Percentiles rank a stretch among this genome's conserved stretches.
Conservation (phyloP, 129 eudicot species). For the Saposhnikovia divaricata region DNA sequence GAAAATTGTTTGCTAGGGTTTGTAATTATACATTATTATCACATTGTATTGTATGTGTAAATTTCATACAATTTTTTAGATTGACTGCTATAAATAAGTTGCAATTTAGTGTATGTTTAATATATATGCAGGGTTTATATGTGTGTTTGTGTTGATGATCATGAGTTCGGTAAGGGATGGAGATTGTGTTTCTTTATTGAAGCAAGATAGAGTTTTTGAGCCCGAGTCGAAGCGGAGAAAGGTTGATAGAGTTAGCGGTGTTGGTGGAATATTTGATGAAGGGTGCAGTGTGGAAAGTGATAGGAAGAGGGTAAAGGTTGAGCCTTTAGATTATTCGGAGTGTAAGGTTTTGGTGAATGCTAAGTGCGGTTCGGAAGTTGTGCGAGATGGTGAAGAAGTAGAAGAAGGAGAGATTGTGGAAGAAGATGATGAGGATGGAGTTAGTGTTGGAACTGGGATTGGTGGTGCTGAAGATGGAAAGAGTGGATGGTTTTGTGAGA, state of each 20-base stretch:
- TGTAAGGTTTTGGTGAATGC: not conserved
- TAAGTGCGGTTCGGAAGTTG: not conserved
- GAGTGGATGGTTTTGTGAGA: not conserved
- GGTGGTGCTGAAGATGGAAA: not conserved
- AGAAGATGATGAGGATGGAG: not conserved
- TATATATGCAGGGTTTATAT: not conserved
- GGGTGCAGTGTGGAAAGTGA: not conserved
- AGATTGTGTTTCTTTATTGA: not conserved
- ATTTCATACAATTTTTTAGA: not conserved
- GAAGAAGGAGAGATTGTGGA: slow-evolving; percentile 4
- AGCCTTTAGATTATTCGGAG: not conserved
- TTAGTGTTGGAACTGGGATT: not conserved
- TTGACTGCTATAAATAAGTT: not conserved
- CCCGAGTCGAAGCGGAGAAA: not conserved
- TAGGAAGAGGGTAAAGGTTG: not conserved
- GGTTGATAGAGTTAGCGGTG: not conserved
- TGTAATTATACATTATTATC: not conserved
- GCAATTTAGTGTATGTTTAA: not conserved
- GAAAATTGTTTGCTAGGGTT: not conserved
- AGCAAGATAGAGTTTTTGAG: not conserved
- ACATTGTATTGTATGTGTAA: not conserved
- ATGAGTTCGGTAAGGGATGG: not conserved
- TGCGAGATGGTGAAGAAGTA: not conserved
- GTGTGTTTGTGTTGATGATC: not conserved
- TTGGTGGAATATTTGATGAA: not conserved